Evolutionary conservation across 176 grass and related monocot genomes (phyloP).

Genomic region (Typha latifolia): DNA sequence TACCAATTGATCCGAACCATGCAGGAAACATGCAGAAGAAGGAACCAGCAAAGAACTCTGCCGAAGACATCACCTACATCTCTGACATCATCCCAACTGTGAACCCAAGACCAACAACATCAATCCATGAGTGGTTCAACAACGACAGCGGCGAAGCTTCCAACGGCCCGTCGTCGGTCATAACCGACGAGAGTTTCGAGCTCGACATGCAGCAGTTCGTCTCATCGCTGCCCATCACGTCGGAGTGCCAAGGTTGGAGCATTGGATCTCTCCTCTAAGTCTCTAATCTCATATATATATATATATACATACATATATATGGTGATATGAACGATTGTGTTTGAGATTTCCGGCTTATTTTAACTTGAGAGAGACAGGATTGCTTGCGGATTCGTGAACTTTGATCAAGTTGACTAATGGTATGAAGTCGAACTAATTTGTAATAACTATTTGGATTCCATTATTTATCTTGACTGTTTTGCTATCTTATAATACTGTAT

Average conservation of each 20-base stretch:
- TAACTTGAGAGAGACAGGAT: too few relatives aligned
- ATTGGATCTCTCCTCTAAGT: neutral
- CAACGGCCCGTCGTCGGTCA: conserved; percentile 37
- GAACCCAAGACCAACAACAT: neutral
- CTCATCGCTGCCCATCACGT: conserved; percentile 20
- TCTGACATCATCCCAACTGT: neutral
- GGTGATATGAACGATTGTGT: too few relatives aligned
- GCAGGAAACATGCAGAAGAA: conserved; percentile 17
- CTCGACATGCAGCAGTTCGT: conserved; percentile 40
- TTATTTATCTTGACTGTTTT: neutral
- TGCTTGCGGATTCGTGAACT: too few relatives aligned
- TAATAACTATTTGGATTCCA: neutral
- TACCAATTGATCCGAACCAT: neutral
- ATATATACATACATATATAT: too few relatives aligned
- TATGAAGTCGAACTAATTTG: neutral
- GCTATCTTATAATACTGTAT: too few relatives aligned
- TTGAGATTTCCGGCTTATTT: too few relatives aligned
- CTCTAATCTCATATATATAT: too few relatives aligned
- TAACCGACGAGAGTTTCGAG: conserved; percentile 39
- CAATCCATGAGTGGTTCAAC: conserved; percentile 25
- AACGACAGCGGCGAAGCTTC: conserved; percentile 22
- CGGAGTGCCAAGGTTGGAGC: conserved; percentile 31
- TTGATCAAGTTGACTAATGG: too few relatives aligned
- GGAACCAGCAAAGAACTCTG: conserved; percentile 14
- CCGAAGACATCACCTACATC: conserved; percentile 17